These are phyloP conservation scores for Chalciporus chontae DNA, from an alignment of 768 basidiomycete species.

Conservation along the genomic window DNA sequence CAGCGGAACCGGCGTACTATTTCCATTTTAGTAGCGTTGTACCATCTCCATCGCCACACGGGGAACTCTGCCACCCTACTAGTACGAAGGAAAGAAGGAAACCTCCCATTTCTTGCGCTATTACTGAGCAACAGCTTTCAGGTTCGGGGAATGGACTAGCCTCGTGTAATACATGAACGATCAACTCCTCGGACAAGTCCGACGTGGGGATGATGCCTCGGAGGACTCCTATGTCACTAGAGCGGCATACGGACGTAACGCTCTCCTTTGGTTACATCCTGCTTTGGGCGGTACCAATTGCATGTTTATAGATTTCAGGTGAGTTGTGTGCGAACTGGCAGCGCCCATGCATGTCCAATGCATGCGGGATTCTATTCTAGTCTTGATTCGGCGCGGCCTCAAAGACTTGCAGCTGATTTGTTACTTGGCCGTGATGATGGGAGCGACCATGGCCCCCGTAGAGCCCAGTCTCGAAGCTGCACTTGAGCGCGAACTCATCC, in stretches of 20 bases:
- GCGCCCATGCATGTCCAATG: too few relatives aligned
- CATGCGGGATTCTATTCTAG: too few relatives aligned
- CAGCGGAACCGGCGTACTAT: too few relatives aligned
- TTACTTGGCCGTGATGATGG: not conserved
- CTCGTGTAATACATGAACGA: not conserved
- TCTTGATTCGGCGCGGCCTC: not conserved
- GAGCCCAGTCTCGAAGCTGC: not conserved
- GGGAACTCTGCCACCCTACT: not conserved
- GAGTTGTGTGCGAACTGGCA: not conserved
- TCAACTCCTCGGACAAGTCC: constrained; percentile 19
- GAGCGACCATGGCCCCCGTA: too few relatives aligned
- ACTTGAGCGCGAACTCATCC: not conserved
- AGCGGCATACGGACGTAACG: not conserved
- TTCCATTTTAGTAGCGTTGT: too few relatives aligned
- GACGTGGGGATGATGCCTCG: not conserved
- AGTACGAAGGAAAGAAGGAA: not conserved
- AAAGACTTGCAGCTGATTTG: too few relatives aligned
- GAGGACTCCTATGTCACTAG: constrained; percentile 1
- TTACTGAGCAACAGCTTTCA: not conserved
- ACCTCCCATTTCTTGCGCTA: not conserved
- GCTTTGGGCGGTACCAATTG: not conserved
- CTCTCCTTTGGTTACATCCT: not conserved
- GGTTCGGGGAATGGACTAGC: not conserved
- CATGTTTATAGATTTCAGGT: not conserved
- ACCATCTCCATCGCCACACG: too few relatives aligned